phyloP scores from a whole-genome alignment of 106 monocot species.

The Posidonia australis region DNA sequence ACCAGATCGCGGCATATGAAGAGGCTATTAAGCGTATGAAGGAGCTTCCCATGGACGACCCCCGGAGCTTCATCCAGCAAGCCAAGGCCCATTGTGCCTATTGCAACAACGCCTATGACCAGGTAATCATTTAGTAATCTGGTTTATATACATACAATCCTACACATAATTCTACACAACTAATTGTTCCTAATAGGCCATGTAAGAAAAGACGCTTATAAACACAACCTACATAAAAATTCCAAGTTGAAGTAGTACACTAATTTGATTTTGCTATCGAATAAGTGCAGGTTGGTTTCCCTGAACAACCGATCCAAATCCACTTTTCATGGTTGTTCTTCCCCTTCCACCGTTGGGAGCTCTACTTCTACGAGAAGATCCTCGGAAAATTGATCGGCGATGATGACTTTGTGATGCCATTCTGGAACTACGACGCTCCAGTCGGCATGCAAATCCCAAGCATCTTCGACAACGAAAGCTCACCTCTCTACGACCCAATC shows the following conservation, averaged over 20 bases:
- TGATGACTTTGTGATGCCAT: conserved; percentile 10
- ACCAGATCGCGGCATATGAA: conserved; percentile 28
- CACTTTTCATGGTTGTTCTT: conserved; percentile 12
- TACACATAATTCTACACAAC: too few relatives aligned
- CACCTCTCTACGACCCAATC: conserved; percentile 34
- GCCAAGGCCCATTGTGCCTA: conserved; percentile 47
- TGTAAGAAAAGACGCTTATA: too few relatives aligned
- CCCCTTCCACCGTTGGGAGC: conserved; percentile 18
- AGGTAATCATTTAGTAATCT: not conserved
- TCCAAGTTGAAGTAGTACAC: too few relatives aligned
- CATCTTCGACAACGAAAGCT: conserved; percentile 13
- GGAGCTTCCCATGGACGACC: conserved; percentile 16
- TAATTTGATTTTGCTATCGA: too few relatives aligned
- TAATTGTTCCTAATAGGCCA: too few relatives aligned
- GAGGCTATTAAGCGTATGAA: conserved; percentile 23
- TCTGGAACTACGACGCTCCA: conserved; percentile 18
- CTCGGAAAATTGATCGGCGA: conserved; percentile 20
- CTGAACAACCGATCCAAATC: not conserved
- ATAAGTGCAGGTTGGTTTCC: not conserved
- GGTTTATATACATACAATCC: too few relatives aligned
- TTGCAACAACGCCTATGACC: conserved; percentile 37
- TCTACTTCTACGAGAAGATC: conserved; percentile 19
- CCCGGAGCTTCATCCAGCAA: conserved; percentile 38
- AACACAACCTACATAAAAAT: too few relatives aligned
- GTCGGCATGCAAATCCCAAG: conserved; percentile 4